phyloP scores from a whole-genome alignment of 805 yeast species.

The Brettanomyces sp. region DNA sequence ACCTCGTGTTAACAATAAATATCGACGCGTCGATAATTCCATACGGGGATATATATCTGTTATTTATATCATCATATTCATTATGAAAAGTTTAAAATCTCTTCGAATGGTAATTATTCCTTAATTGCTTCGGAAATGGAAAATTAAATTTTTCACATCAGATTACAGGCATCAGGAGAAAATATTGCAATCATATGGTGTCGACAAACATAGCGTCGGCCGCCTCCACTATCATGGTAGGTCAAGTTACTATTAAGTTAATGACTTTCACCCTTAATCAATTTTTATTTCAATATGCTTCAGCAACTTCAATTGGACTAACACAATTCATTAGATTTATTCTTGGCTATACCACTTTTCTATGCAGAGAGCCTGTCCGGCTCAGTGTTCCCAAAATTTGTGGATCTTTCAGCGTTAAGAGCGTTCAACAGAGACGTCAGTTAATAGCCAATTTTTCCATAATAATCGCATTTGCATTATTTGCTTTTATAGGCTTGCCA shows the following conservation, averaged over 20 bases:
- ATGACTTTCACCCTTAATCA: constrained; percentile 75
- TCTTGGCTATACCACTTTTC: constrained; percentile 58
- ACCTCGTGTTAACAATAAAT: too few species aligned
- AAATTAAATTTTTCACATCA: too few species aligned
- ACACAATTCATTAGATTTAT: constrained; percentile 74
- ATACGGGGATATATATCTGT: too few species aligned
- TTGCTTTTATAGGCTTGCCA: constrained; percentile 26
- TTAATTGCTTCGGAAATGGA: too few species aligned
- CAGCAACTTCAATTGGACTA: constrained; percentile 73
- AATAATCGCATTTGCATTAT: constrained; percentile 39
- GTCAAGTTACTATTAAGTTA: constrained; percentile 64
- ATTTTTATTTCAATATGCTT: constrained; percentile 54
- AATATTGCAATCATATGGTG: too few species aligned
- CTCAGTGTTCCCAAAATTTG: constrained; percentile 57
- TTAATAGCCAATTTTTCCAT: constrained; percentile 63
- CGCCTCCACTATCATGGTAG: constrained; percentile 60
- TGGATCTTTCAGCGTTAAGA: not conserved
- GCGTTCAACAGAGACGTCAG: constrained; percentile 30
- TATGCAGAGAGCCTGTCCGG: constrained; percentile 77
- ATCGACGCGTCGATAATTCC: too few species aligned
- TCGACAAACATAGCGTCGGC: constrained; percentile 1
- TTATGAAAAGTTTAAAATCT: too few species aligned
- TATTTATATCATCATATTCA: too few species aligned
- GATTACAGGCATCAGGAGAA: too few species aligned
- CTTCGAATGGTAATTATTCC: too few species aligned